Percentiles rank a stretch among this genome's conserved stretches.
Evolutionary conservation across 2,329 filamentous ascomycete species (phyloP).

Genomic region (Passalora sequoiae): DNA sequence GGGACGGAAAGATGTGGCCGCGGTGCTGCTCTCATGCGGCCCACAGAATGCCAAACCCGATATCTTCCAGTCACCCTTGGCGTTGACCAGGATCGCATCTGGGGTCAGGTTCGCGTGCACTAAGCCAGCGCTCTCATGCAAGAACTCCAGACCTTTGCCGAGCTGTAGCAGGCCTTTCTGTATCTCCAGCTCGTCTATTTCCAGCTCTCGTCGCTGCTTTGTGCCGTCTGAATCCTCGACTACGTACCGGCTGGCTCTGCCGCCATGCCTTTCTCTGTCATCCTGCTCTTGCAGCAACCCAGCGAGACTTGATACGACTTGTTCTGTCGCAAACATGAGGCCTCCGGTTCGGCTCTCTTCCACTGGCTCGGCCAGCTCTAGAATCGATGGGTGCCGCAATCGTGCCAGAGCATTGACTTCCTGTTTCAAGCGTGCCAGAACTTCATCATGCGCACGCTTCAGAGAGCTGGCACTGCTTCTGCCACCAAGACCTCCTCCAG

Average conservation of each 20-base stretch:
- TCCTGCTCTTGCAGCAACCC: constrained; percentile 82
- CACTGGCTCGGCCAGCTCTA: constrained; percentile 90
- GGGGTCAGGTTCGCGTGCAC: constrained; percentile 94
- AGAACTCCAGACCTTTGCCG: constrained; percentile 87
- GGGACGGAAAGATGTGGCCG: constrained; percentile 63
- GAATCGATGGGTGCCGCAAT: constrained; percentile 81
- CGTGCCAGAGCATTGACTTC: constrained; percentile 85
- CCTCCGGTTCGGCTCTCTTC: constrained; percentile 90
- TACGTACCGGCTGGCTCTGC: constrained; percentile 71
- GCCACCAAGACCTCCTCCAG: constrained; percentile 55
- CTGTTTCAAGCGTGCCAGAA: constrained; percentile 83
- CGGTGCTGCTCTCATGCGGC: constrained; percentile 66
- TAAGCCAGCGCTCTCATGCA: constrained; percentile 89
- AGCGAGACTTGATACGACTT: constrained; percentile 81
- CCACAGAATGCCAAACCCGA: constrained; percentile 88
- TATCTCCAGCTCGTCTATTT: constrained; percentile 95
- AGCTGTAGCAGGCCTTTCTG: constrained; percentile 93
- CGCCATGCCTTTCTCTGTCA: constrained; percentile 64
- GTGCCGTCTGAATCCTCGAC: constrained; percentile 73
- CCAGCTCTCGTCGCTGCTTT: constrained; percentile 67
- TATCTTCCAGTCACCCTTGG: constrained; percentile 98
- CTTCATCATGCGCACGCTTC: constrained; percentile 80
- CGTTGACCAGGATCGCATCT: constrained; percentile 87
- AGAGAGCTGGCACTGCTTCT: constrained; percentile 61
- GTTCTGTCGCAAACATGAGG: constrained; percentile 91